These are phyloP conservation scores for Colletotrichum sp. DNA, from an alignment of 2,329 filamentous ascomycete species.

Conservation along the genomic window DNA sequence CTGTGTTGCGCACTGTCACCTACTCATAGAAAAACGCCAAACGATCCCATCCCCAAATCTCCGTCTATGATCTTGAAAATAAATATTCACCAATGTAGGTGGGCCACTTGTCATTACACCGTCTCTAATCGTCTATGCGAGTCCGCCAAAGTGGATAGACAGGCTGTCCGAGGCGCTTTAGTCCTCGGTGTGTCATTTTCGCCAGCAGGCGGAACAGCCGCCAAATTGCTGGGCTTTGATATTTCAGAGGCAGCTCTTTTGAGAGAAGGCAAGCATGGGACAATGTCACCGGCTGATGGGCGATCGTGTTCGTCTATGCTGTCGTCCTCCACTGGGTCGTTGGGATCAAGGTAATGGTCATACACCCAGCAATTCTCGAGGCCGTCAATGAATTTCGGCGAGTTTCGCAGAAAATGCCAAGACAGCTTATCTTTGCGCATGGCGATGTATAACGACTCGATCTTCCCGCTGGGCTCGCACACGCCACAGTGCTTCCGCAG, in stretches of 20 bases:
- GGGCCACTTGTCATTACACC: conserved; percentile 28
- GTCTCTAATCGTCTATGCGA: conserved; percentile 42
- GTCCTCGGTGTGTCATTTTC: conserved; percentile 35
- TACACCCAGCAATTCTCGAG: conserved; percentile 61
- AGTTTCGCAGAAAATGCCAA: conserved; percentile 56
- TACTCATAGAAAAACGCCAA: background rate
- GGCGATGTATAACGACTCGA: conserved; percentile 65
- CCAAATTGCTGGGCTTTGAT: conserved; percentile 51
- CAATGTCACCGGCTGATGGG: conserved; percentile 53
- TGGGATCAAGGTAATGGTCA: conserved; percentile 54
- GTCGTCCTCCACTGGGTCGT: conserved; percentile 39
- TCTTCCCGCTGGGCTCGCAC: conserved; percentile 56
- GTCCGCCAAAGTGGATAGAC: conserved; percentile 42
- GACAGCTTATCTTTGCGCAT: conserved; percentile 59
- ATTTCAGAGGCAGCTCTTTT: conserved; percentile 61
- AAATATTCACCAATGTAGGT: background rate
- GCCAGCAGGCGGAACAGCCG: conserved; percentile 35
- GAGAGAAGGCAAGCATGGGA: conserved; percentile 39
- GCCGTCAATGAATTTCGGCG: conserved; percentile 54
- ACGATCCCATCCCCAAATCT: background rate
- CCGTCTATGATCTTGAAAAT: background rate
- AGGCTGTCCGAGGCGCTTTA: conserved; percentile 44
- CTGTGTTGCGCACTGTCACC: background rate
- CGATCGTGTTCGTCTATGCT: conserved; percentile 39
- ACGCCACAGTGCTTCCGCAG: conserved; percentile 61